A percentile compares a stretch with the other conserved stretches of the same genome.
Conservation (phyloP, 139 green algal genomes). For the Micromonas commoda region DNA sequence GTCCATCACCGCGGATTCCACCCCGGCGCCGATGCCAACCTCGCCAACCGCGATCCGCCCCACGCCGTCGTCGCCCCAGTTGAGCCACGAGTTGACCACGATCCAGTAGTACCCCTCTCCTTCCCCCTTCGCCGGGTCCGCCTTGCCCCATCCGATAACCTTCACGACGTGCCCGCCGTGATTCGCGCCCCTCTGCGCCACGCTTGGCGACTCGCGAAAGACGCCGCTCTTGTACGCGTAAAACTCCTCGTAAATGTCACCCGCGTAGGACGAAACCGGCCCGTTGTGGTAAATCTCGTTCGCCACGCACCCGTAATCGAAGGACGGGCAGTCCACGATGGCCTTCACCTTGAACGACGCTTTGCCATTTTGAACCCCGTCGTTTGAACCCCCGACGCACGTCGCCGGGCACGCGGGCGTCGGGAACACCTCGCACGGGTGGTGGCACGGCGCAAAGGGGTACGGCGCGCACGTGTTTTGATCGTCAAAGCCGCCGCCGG, state of each 20-base stretch:
- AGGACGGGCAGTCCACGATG: not conserved
- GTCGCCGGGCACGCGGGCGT: not conserved
- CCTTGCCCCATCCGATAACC: constrained; percentile 29
- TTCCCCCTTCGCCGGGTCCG: not conserved
- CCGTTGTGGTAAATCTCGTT: not conserved
- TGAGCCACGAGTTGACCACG: constrained; percentile 31
- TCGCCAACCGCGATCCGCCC: constrained; percentile 22
- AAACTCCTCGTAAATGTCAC: constrained; percentile 25
- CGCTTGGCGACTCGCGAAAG: not conserved
- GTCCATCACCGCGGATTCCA: constrained; percentile 3
- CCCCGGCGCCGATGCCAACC: not conserved
- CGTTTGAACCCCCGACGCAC: not conserved
- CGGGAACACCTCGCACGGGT: constrained; percentile 1
- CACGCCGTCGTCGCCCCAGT: constrained; percentile 27
- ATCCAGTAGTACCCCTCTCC: constrained; percentile 22
- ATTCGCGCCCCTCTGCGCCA: not conserved
- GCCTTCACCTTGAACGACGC: not conserved
- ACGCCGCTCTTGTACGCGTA: constrained; percentile 21
- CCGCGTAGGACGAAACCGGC: constrained; percentile 8
- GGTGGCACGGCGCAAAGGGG: constrained; percentile 3
- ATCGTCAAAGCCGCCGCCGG: not conserved
- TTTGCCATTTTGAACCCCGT: not conserved
- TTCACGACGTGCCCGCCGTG: constrained; percentile 32
- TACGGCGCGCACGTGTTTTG: constrained; percentile 9
- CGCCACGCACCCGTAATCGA: constrained; percentile 13